Base-by-base conservation (phyloP, 106 monocot genomes). In the Posidonia australis region DNA sequence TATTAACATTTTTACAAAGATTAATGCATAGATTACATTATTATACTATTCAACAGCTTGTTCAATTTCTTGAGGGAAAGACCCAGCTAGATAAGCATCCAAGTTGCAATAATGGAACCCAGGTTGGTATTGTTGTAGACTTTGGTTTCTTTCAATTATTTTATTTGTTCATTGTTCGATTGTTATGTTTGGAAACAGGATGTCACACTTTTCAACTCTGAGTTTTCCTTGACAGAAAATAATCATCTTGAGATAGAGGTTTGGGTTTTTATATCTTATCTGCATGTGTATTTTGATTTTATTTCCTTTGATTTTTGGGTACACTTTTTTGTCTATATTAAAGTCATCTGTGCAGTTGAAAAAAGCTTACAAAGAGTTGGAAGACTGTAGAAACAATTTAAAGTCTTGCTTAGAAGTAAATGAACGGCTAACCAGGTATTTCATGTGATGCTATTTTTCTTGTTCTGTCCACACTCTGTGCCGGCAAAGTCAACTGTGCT, bases 351-450 rank as follows among this genome's bases (percentile, higher is more conserved):
- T 70, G 56, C 65, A 94, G 89, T 74, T 90, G 58, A 77, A 74
- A 55, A 76, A 62, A 63, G 80, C 90, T n/a, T 54, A 27, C n/a
- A 59, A 77, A 59, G 94, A 96, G 72, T 72, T 96, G 66, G 82
- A 86, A 49, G 77, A 80, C 29, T 96, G 86, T 75, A 89, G 71
- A 54, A 76, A 71, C 55, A 74, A 84, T 28, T 74, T 96, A 0
- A 81, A 84, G 56, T 71, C 75, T 71, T 84, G 78, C 67, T 52
- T 84, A 61, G 79, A 90, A 64, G 67, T 77, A 17, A 96, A 96
- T 78, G 71, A 73, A 72, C 76, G 68, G 36, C 84, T 96, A 7
- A 80, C 70, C 19, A 86, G 89, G 94, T 93, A 77, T 62, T 25
- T 56, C 45, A 58, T 9, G 19, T 54, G 9, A 58, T 22, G 14